Evolutionary conservation across 495 filamentous ascomycete species (phyloP).

Genomic region (Immersiella caudata): DNA sequence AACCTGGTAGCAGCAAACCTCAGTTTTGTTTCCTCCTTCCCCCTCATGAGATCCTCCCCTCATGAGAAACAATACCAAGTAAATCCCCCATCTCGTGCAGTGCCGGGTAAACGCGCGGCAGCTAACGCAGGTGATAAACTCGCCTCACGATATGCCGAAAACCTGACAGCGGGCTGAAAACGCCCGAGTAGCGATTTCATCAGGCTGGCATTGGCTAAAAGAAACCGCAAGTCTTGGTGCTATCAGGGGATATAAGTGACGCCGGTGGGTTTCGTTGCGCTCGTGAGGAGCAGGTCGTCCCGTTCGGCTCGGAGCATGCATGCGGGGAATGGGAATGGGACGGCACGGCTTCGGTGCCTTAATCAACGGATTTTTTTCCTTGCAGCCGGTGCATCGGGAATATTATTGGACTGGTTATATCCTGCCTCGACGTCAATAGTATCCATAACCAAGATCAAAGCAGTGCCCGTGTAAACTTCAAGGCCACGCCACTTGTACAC

Average conservation of each 20-base stretch:
- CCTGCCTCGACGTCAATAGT: no score
- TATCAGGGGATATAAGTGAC: neutral
- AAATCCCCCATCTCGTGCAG: neutral
- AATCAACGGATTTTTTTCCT: neutral
- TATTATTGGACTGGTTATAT: no score
- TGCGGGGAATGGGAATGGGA: neutral
- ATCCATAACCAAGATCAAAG: no score
- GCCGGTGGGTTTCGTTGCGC: neutral
- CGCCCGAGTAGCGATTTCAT: neutral
- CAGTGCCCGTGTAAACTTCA: no score
- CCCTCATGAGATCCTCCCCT: no score
- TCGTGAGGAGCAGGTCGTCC: neutral
- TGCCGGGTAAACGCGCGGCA: neutral
- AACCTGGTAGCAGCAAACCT: neutral
- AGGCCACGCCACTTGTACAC: no score
- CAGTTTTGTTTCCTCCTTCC: neutral
- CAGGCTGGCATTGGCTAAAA: neutral
- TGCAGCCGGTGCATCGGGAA: neutral
- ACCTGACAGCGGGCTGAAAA: neutral
- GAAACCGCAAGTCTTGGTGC: neutral
- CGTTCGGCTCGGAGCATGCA: neutral
- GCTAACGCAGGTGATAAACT: neutral
- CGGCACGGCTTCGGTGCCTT: neutral
- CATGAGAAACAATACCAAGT: no score
- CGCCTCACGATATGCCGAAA: neutral